Evolutionary conservation across 1,284 basidiomycete species (phyloP).

Genomic region (Irpex sp.): DNA sequence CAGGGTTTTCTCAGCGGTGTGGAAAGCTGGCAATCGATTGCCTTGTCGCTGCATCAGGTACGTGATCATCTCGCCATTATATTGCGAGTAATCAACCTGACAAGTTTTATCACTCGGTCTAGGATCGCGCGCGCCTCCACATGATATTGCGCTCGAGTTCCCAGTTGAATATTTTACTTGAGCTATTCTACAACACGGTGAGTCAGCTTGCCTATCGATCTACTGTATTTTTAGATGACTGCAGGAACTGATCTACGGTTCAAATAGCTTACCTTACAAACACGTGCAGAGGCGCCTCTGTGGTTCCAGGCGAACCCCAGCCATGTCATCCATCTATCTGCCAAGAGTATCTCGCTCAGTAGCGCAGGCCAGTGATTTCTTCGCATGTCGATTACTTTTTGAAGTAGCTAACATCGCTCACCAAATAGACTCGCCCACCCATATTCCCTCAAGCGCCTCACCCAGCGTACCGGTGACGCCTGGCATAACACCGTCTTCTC

Average conservation of each 20-base stretch:
- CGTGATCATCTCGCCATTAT: background rate
- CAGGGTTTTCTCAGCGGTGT: background rate
- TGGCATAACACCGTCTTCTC: conserved; percentile 9
- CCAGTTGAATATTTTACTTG: conserved; percentile 40
- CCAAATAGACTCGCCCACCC: background rate
- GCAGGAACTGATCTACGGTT: conserved; percentile 9
- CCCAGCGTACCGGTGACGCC: conserved; percentile 7
- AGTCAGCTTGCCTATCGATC: conserved; percentile 20
- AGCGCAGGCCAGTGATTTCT: conserved; percentile 3
- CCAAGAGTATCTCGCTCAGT: conserved; percentile 14
- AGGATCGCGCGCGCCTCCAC: conserved; percentile 58
- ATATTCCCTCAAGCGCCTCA: background rate
- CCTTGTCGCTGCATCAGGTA: conserved; percentile 6
- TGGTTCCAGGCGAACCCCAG: conserved; percentile 37
- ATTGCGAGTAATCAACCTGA: background rate
- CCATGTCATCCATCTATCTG: conserved; percentile 32
- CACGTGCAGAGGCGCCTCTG: conserved; percentile 26
- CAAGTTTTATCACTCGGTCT: conserved; percentile 3
- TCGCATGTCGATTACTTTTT: background rate
- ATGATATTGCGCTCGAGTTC: conserved; percentile 47
- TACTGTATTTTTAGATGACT: background rate
- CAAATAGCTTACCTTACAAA: conserved; percentile 24
- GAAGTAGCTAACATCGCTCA: background rate
- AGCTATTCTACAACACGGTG: conserved; percentile 55
- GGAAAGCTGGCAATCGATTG: conserved; percentile 5